A percentile compares a stretch with the other conserved stretches of the same genome.
phyloP scores from a whole-genome alignment of 192 early-diverging fungal species.

The Diversispora eburnea region DNA sequence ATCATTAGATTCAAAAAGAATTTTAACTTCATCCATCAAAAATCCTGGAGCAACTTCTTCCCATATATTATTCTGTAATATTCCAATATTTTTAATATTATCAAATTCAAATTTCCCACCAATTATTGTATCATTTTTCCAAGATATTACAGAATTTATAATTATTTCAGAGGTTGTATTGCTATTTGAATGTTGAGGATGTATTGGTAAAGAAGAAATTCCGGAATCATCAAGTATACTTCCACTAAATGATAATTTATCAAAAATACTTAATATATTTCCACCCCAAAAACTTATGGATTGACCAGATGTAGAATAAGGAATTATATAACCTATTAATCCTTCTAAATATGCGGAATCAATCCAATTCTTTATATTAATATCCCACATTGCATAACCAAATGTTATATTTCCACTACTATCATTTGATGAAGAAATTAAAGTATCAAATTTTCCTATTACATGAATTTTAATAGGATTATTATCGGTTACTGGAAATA shows the following conservation, averaged over 20 bases:
- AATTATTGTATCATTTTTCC: slow-evolving; percentile 42
- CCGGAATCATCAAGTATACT: slow-evolving; percentile 23
- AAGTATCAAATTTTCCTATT: slow-evolving; percentile 26
- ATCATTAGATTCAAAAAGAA: slow-evolving; percentile 48
- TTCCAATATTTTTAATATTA: slow-evolving; percentile 42
- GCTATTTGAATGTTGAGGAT: slow-evolving; percentile 1
- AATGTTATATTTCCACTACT: slow-evolving; percentile 19
- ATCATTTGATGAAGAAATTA: not conserved
- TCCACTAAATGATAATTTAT: slow-evolving; percentile 15
- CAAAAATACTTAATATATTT: not conserved
- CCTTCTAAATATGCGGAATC: slow-evolving; percentile 2
- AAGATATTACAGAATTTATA: slow-evolving; percentile 46
- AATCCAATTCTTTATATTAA: not conserved
- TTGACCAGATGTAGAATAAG: not conserved
- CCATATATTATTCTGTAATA: slow-evolving; percentile 44
- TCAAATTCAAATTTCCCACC: slow-evolving; percentile 55
- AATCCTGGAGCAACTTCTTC: slow-evolving; percentile 28
- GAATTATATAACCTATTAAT: not conserved
- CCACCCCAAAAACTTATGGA: slow-evolving; percentile 7
- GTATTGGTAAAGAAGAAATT: slow-evolving; percentile 14
- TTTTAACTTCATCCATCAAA: slow-evolving; percentile 47
- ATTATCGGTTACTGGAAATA: not conserved
- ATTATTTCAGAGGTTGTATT: slow-evolving; percentile 20
- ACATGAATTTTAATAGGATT: slow-evolving; percentile 15
- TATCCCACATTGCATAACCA: slow-evolving; percentile 21